Percentiles rank a stretch among this genome's conserved stretches.
Conservation (phyloP, 345 rosid genomes). For the Arabis hirsuta region DNA sequence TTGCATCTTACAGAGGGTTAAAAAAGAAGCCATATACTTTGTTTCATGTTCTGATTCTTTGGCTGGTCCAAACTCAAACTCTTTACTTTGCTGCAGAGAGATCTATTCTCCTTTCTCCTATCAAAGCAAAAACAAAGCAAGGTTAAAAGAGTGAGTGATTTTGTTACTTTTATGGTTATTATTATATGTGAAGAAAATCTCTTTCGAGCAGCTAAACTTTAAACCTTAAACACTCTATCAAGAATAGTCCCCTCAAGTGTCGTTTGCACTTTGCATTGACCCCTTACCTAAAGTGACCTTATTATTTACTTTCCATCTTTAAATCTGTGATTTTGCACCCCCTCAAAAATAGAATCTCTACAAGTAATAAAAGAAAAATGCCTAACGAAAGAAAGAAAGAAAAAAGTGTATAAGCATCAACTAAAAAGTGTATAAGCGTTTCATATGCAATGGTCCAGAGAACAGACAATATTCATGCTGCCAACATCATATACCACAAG, state of each 20-base stretch:
- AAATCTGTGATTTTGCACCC: slow-evolving; percentile 29
- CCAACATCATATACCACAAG: slow-evolving; percentile 25
- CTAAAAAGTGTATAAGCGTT: slow-evolving; percentile 20
- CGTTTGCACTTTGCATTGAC: slow-evolving; percentile 38
- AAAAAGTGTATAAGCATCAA: slow-evolving; percentile 24
- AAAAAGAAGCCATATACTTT: slow-evolving; percentile 21
- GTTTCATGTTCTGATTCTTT: slow-evolving; percentile 26
- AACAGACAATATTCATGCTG: slow-evolving; percentile 28
- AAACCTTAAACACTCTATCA: slow-evolving; percentile 41
- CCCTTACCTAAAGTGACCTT: slow-evolving; percentile 29
- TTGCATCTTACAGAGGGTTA: slow-evolving; percentile 27
- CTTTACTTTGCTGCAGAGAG: slow-evolving; percentile 20
- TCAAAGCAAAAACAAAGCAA: slow-evolving; percentile 23
- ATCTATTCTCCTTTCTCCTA: slow-evolving; percentile 16
- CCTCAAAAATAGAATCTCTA: slow-evolving; percentile 25
- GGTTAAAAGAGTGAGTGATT: slow-evolving; percentile 8
- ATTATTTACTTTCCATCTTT: slow-evolving; percentile 26
- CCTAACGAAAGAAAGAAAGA: slow-evolving; percentile 9
- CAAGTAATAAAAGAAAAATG: slow-evolving; percentile 20
- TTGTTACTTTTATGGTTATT: slow-evolving; percentile 10
- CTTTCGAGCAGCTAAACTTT: slow-evolving; percentile 33
- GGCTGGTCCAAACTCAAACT: slow-evolving; percentile 29
- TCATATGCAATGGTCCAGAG: slow-evolving; percentile 29
- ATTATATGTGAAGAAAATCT: slow-evolving; percentile 19
- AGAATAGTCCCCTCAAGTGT: slow-evolving; percentile 24